phyloP scores from a whole-genome alignment of 2,329 filamentous ascomycete species.

The Pseudogymnoascus pannorum region DNA sequence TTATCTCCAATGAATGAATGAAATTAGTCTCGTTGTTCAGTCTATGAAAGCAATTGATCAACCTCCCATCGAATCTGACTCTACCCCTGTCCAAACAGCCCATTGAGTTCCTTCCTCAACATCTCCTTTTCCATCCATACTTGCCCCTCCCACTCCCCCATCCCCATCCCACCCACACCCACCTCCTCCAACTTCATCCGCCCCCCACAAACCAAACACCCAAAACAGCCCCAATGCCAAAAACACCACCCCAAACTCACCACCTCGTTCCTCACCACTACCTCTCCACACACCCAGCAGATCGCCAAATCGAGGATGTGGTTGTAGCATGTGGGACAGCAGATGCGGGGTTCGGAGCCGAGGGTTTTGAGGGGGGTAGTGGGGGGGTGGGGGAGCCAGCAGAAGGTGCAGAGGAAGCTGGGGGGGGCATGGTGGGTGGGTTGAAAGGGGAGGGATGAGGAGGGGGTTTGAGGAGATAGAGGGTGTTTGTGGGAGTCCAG shows the following conservation, averaged over 20 bases:
- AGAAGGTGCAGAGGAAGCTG: conserved; percentile 49
- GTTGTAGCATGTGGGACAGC: conserved; percentile 41
- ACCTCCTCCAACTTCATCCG: conserved; percentile 35
- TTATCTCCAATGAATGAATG: conserved; percentile 8
- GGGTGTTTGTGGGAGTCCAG: too few species aligned
- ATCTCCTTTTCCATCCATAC: neutral
- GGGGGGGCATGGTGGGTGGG: neutral
- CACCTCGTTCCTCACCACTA: conserved; percentile 45
- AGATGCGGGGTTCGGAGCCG: conserved; percentile 41
- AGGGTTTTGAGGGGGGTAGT: conserved; percentile 33
- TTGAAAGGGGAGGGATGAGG: neutral
- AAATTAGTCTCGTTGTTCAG: neutral
- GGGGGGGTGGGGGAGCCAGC: conserved; percentile 37
- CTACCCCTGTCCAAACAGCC: neutral
- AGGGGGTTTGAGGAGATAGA: neutral
- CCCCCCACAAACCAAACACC: conserved; percentile 43
- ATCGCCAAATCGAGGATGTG: conserved; percentile 46
- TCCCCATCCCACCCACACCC: conserved; percentile 40
- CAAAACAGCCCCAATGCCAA: conserved; percentile 50
- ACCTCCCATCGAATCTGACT: neutral
- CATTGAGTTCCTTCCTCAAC: conserved; percentile 4
- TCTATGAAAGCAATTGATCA: neutral
- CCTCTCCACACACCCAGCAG: conserved; percentile 51
- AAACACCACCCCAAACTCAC: conserved; percentile 55
- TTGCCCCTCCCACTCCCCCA: conserved; percentile 22